A percentile compares a stretch with the other conserved stretches of the same genome.
Conservation (phyloP, 208 protist species). For the Phytomonas sp. region DNA sequence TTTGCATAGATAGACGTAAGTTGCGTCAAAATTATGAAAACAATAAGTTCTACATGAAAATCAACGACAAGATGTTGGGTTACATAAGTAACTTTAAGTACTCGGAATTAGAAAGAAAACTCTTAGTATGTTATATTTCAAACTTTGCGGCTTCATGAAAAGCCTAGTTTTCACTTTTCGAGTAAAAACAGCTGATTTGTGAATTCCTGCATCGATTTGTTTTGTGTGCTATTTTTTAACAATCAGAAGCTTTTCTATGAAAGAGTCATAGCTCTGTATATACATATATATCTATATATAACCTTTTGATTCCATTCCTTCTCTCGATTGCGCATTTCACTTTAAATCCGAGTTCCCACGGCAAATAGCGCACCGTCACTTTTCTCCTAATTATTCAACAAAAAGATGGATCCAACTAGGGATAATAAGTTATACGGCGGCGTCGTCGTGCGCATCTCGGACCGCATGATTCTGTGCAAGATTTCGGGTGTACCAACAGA, state of each 20-base stretch:
- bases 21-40: neutral
- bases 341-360: neutral
- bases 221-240: conserved; percentile 7
- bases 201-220: neutral
- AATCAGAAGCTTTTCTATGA: neutral
- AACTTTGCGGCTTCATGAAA: neutral
- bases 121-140: neutral
- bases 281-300: conserved; percentile 7
- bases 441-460: conserved; percentile 68
- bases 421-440: conserved; percentile 45
- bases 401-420: neutral
- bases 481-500: conserved; percentile 35
- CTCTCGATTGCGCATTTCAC: neutral
- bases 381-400: neutral
- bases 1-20: neutral
- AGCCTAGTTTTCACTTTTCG: neutral
- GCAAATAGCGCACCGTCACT: neutral
- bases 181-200: neutral
- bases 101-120: neutral
- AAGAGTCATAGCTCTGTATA: neutral
- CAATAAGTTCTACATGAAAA: neutral
- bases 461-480: conserved; percentile 71
- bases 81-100: neutral
- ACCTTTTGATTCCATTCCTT: neutral
- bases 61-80: neutral